phyloP scores from a whole-genome alignment of 371 early-diverging fungal species.

The Sporodiniella umbellata region DNA sequence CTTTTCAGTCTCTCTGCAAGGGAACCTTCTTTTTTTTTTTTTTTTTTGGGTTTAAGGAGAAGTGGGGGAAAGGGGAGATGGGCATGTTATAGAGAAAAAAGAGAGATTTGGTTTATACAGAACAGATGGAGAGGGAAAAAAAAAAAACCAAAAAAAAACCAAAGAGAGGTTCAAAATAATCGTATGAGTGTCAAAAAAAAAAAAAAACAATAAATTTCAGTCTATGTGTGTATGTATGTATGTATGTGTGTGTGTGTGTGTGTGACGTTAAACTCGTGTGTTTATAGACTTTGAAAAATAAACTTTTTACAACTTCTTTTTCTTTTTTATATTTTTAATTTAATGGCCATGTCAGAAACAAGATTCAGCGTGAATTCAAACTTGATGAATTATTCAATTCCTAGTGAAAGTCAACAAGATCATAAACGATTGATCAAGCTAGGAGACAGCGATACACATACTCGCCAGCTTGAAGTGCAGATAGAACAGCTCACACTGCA shows the following conservation, averaged over 20 bases:
- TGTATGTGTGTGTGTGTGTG: neutral
- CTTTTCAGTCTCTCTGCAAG: slow-evolving; percentile 1
- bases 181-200: too few relatives aligned
- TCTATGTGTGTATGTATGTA: neutral
- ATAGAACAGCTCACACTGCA: slow-evolving; percentile 46
- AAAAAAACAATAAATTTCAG: too few relatives aligned
- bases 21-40: too few relatives aligned
- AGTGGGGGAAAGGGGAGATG: neutral
- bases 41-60: neutral
- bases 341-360: slow-evolving; percentile 15
- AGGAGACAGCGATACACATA: slow-evolving; percentile 40
- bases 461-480: slow-evolving; percentile 40
- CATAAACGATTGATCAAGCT: slow-evolving; percentile 33
- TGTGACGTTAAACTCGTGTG: slow-evolving; percentile 17
- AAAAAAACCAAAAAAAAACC: neutral
- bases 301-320: slow-evolving; percentile 1
- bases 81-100: too few relatives aligned
- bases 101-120: neutral
- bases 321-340: neutral
- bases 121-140: neutral
- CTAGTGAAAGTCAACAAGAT: neutral
- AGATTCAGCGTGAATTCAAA: slow-evolving; percentile 49
- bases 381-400: slow-evolving; percentile 54
- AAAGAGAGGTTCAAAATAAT: too few relatives aligned
- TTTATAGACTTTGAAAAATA: neutral